A percentile compares a stretch with the other conserved stretches of the same genome.
These are phyloP conservation scores for Beverwykella pulmonaria DNA, from an alignment of 495 filamentous ascomycete species.

Conservation along the genomic window DNA sequence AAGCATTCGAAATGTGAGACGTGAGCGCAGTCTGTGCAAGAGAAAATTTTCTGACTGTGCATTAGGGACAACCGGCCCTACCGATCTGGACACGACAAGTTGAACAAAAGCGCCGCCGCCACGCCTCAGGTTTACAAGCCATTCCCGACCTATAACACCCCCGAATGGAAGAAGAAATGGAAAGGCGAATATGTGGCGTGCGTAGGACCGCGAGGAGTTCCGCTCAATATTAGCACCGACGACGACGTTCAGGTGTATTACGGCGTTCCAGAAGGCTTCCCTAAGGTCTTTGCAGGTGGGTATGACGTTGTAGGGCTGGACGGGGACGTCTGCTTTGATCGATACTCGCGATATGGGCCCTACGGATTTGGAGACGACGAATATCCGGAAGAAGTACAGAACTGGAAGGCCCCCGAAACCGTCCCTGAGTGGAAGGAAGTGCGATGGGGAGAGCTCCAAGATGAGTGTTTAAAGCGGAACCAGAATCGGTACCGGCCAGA, in stretches of 20 bases:
- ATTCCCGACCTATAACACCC: slow-evolving; percentile 56
- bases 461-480: slow-evolving; percentile 64
- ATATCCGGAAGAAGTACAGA: slow-evolving; percentile 49
- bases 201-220: slow-evolving; percentile 52
- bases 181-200: slow-evolving; percentile 52
- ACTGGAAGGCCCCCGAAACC: slow-evolving; percentile 38
- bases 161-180: slow-evolving; percentile 50
- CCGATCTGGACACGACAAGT: slow-evolving; percentile 22
- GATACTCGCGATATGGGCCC: slow-evolving; percentile 56
- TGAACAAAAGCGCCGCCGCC: slow-evolving; percentile 5
- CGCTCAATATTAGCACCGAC: slow-evolving; percentile 51
- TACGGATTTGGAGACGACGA: slow-evolving; percentile 54
- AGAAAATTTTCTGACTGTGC: not conserved
- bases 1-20: slow-evolving; percentile 40
- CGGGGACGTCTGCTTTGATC: slow-evolving; percentile 56
- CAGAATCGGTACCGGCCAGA: slow-evolving; percentile 57
- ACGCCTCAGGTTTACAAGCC: slow-evolving; percentile 48
- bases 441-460: slow-evolving; percentile 71
- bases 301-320: slow-evolving; percentile 54
- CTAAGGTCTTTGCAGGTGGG: slow-evolving; percentile 52
- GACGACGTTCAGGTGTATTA: slow-evolving; percentile 54
- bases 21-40: not conserved
- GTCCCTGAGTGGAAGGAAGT: slow-evolving; percentile 65
- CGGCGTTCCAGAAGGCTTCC: slow-evolving; percentile 47
- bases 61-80: slow-evolving; percentile 28